Percentiles rank a stretch among this genome's conserved stretches.
Conservation (phyloP, 106 monocot genomes). For the Apostasia ramifera region DNA sequence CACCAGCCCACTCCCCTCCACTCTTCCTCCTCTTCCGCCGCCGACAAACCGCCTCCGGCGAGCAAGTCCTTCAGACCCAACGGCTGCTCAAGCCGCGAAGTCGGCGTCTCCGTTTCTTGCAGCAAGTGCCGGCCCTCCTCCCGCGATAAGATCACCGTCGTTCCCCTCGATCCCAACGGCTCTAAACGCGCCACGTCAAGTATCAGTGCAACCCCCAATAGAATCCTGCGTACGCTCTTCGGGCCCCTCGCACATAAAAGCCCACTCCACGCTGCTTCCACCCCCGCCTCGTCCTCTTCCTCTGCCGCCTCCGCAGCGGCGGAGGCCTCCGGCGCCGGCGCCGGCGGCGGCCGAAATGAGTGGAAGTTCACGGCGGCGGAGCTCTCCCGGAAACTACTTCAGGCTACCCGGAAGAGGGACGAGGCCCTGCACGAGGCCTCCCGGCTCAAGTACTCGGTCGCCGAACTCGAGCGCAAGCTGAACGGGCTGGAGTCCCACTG, state of each 20-base stretch:
- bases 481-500: slow-evolving; percentile 42
- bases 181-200: neutral
- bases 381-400: slow-evolving; percentile 68
- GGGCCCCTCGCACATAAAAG: slow-evolving; percentile 16
- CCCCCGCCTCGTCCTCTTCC: slow-evolving; percentile 22
- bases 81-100: neutral
- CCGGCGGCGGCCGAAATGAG: slow-evolving; percentile 11
- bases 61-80: neutral
- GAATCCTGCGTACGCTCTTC: slow-evolving; percentile 36
- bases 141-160: slow-evolving; percentile 44
- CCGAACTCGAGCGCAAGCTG: slow-evolving; percentile 80
- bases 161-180: slow-evolving; percentile 28
- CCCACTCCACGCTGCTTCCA: slow-evolving; percentile 11
- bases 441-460: slow-evolving; percentile 21
- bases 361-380: slow-evolving; percentile 57
- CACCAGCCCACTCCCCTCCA: slow-evolving; percentile 33
- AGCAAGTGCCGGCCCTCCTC: slow-evolving; percentile 74
- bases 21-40: neutral
- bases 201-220: slow-evolving; percentile 6
- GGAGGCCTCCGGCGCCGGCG: neutral
- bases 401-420: slow-evolving; percentile 46
- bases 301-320: slow-evolving; percentile 3
- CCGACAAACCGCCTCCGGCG: neutral
- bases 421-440: slow-evolving; percentile 35
- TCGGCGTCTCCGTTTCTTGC: slow-evolving; percentile 35